These are phyloP conservation scores for Globisporangium cystogenes DNA, from an alignment of 352 stramenopile genomes.

Conservation along the genomic window DNA sequence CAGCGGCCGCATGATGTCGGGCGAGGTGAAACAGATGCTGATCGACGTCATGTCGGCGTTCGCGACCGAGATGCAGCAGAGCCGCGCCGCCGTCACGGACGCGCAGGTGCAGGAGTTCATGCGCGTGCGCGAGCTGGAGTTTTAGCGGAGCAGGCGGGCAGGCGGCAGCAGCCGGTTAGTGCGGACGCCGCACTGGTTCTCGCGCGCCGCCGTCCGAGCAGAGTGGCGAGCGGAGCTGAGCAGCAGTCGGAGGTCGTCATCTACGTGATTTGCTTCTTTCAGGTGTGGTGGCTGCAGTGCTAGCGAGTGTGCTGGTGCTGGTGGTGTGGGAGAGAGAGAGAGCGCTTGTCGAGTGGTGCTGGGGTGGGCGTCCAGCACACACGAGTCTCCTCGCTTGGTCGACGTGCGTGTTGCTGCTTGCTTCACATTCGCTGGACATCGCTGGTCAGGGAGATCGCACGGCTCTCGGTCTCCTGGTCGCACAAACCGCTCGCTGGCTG, in stretches of 20 bases:
- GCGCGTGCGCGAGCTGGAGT: constrained; percentile 89
- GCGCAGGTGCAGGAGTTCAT: constrained; percentile 97
- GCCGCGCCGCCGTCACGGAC: constrained; percentile 91
- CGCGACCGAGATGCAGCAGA: constrained; percentile 93
- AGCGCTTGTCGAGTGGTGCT: too few species aligned
- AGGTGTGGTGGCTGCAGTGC: background rate
- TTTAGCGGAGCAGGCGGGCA: constrained; percentile 37
- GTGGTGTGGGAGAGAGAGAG: too few species aligned
- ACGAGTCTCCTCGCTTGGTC: background rate
- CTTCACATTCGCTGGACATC: background rate
- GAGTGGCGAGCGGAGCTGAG: too few species aligned
- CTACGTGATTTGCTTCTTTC: background rate
- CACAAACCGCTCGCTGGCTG: too few species aligned
- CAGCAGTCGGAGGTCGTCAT: background rate
- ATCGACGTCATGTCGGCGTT: constrained; percentile 92
- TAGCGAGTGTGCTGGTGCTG: background rate
- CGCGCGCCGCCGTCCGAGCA: too few species aligned
- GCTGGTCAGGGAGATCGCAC: background rate
- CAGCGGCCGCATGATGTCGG: constrained; percentile 94
- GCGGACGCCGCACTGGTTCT: too few species aligned
- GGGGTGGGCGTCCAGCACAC: too few species aligned
- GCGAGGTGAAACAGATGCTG: constrained; percentile 97
- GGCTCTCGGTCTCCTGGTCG: background rate
- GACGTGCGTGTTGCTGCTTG: background rate
- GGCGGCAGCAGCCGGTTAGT: too few species aligned